Conservation (phyloP, 2,329 filamentous ascomycete species). For the Botrytis pseudocinerea region DNA sequence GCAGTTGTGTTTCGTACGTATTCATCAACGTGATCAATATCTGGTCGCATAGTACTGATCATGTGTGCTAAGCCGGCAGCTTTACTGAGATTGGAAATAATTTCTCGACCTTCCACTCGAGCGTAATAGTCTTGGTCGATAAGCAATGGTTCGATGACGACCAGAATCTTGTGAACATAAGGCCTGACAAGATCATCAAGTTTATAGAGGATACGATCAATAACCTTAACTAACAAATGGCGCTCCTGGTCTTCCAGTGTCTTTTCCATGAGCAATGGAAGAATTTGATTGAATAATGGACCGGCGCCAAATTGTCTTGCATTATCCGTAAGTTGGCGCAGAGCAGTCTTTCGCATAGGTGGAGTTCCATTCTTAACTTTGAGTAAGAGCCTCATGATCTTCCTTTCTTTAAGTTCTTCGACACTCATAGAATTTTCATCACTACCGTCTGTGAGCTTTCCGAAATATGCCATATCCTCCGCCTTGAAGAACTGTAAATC, state of each 20-base stretch:
- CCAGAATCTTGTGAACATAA: slow-evolving; percentile 96
- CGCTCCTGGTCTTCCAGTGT: slow-evolving; percentile 96
- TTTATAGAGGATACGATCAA: slow-evolving; percentile 97
- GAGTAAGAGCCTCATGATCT: slow-evolving; percentile 94
- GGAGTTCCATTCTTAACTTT: slow-evolving; percentile 99
- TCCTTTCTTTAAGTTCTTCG: slow-evolving; percentile 94
- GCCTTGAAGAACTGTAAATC: slow-evolving; percentile 98
- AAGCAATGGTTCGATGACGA: slow-evolving; percentile 97
- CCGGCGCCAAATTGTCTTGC: slow-evolving; percentile 94
- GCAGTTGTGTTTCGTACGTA: slow-evolving; percentile 98
- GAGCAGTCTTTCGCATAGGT: slow-evolving; percentile 96
- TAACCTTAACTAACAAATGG: slow-evolving; percentile 97
- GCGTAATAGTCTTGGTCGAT: slow-evolving; percentile 99
- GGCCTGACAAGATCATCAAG: slow-evolving; percentile 94
- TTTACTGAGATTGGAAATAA: slow-evolving; percentile 97
- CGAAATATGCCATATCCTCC: slow-evolving; percentile 98
- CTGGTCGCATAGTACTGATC: slow-evolving; percentile 98
- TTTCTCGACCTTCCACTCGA: slow-evolving; percentile 95
- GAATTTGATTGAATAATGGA: slow-evolving; percentile 93
- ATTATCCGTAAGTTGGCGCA: slow-evolving; percentile 96
- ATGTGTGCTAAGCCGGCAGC: slow-evolving; percentile 96
- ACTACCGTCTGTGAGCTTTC: slow-evolving; percentile 90
- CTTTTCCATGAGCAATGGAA: slow-evolving; percentile 97
- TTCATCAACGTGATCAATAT: slow-evolving; percentile 97
- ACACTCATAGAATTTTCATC: slow-evolving; percentile 91